Percentiles rank a stretch among this genome's conserved stretches.
Evolutionary conservation across 148 eudicot genomes (phyloP).

Genomic region (Chenopodium formosanum): DNA sequence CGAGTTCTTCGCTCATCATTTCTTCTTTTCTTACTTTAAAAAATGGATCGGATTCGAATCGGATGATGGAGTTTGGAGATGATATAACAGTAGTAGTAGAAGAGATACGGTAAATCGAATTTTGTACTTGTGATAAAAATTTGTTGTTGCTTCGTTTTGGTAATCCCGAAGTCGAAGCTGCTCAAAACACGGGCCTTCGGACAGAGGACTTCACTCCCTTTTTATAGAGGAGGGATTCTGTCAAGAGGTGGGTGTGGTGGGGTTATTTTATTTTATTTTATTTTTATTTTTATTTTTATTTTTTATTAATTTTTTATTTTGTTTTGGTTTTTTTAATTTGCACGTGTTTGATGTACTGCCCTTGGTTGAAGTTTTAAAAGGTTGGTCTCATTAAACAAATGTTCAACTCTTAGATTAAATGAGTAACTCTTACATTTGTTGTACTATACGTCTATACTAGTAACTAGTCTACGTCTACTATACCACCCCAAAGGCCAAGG

Average conservation of each 20-base stretch:
- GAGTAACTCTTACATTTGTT: too few species aligned
- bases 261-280: not conserved
- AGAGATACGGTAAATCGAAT: too few species aligned
- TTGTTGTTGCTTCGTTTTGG: not conserved
- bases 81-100: too few species aligned
- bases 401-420: not conserved
- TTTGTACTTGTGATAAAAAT: too few species aligned
- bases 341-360: conserved; percentile 20
- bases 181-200: conserved; percentile 18
- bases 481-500: too few species aligned
- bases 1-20: conserved; percentile 28
- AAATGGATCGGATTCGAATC: too few species aligned
- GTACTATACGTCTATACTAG: too few species aligned
- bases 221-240: conserved; percentile 15
- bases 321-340: conserved; percentile 5
- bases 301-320: not conserved
- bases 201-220: not conserved
- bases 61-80: too few species aligned
- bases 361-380: not conserved
- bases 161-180: conserved; percentile 11
- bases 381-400: not conserved
- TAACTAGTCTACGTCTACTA: too few species aligned
- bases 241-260: not conserved
- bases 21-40: not conserved
- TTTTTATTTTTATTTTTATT: not conserved